Evolutionary conservation across 1,139 yeast species (phyloP).

Genomic region (Suhomyces anneliseae): DNA sequence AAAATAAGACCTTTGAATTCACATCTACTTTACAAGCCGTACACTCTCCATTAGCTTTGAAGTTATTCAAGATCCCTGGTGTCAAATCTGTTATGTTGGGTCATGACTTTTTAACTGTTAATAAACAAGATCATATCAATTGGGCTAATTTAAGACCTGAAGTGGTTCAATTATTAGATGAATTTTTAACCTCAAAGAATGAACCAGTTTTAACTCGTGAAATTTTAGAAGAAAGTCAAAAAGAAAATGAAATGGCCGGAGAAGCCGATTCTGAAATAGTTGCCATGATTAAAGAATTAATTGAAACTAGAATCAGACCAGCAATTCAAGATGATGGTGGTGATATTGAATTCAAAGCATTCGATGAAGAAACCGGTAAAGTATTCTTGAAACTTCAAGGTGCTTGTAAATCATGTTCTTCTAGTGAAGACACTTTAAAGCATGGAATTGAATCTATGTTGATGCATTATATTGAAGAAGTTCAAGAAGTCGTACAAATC

Average conservation of each 20-base stretch:
- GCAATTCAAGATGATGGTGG: conserved; percentile 83
- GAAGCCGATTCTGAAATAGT: conserved; percentile 54
- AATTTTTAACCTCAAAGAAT: conserved; percentile 32
- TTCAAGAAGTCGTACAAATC: conserved; percentile 70
- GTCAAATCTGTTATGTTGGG: conserved; percentile 90
- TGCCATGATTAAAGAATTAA: conserved; percentile 59
- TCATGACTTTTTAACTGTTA: conserved; percentile 46
- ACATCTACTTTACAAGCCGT: conserved; percentile 69
- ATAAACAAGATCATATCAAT: conserved; percentile 47
- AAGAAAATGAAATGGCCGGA: conserved; percentile 36
- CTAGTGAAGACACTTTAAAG: conserved; percentile 74
- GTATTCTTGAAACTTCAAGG: conserved; percentile 77
- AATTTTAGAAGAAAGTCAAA: conserved; percentile 35
- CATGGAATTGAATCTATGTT: conserved; percentile 84
- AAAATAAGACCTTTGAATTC: conserved; percentile 60
- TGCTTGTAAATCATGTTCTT: conserved; percentile 79
- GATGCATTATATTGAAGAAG: conserved; percentile 83
- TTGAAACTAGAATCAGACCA: conserved; percentile 62
- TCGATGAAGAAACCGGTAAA: conserved; percentile 66
- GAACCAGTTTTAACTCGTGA: conserved; percentile 57
- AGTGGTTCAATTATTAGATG: conserved; percentile 41
- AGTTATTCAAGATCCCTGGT: conserved; percentile 80
- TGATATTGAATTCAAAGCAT: conserved; percentile 69
- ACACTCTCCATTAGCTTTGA: conserved; percentile 79
- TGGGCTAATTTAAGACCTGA: conserved; percentile 51